These are phyloP conservation scores for Cymbopogon citratus DNA, from an alignment of 176 grass and related monocot genomes.

Conservation along the genomic window DNA sequence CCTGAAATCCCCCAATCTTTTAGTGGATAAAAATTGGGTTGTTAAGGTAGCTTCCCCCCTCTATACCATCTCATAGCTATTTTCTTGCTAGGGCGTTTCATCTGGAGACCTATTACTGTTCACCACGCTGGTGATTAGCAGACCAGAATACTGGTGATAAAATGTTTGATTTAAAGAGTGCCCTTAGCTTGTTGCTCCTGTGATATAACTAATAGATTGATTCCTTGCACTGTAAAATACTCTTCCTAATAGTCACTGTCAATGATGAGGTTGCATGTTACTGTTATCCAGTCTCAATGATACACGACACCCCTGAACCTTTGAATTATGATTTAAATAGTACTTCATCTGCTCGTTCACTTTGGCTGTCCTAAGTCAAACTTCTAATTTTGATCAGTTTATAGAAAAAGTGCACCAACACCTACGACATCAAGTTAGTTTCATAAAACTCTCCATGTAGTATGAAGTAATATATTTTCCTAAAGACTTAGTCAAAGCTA, in stretches of 20 bases:
- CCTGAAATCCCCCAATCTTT: constrained; percentile 97
- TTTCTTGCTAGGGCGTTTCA: constrained; percentile 18
- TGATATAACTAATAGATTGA: constrained; percentile 12
- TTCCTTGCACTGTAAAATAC: constrained; percentile 4
- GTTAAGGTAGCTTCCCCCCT: constrained; percentile 61
- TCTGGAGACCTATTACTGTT: background rate
- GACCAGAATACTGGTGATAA: background rate
- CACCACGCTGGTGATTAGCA: background rate
- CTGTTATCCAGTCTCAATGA: background rate
- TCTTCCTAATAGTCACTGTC: background rate
- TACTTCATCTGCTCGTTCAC: background rate
- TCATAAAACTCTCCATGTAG: background rate
- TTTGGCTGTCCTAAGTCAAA: background rate
- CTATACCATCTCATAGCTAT: background rate
- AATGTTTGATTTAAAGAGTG: background rate
- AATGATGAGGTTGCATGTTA: background rate
- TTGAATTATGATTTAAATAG: background rate
- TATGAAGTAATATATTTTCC: background rate
- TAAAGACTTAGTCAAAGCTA: background rate
- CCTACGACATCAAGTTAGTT: background rate
- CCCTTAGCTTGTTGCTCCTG: background rate
- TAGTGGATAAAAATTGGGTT: constrained; percentile 99
- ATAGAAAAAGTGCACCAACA: background rate
- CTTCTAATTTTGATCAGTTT: background rate
- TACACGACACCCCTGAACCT: background rate